A percentile compares a stretch with the other conserved stretches of the same genome.
Evolutionary conservation across 139 green algal genomes (phyloP).

Genomic region (Picochlorum sp.): DNA sequence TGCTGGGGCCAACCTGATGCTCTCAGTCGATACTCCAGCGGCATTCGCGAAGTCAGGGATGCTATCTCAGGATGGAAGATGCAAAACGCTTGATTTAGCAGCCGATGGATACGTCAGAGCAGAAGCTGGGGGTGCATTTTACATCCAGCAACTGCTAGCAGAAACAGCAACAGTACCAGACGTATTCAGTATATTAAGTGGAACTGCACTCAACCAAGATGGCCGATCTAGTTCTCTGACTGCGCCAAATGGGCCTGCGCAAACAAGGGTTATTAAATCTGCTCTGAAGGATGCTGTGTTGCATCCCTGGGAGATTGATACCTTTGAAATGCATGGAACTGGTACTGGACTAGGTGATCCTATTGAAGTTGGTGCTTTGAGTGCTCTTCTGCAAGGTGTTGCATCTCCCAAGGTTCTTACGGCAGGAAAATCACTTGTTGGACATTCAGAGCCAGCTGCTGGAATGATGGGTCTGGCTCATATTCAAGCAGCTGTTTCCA

Average conservation of each 20-base stretch:
- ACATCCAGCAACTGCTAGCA: slow-evolving; percentile 11
- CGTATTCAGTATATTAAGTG: slow-evolving; percentile 12
- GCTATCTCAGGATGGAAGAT: slow-evolving; percentile 39
- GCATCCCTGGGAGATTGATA: slow-evolving; percentile 5
- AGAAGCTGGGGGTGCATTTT: slow-evolving; percentile 34
- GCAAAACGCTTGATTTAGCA: slow-evolving; percentile 36
- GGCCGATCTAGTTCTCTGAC: slow-evolving; percentile 48
- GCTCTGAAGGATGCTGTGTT: slow-evolving; percentile 21
- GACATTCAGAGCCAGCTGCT: slow-evolving; percentile 44
- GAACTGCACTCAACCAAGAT: slow-evolving; percentile 51
- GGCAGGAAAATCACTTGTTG: slow-evolving; percentile 40
- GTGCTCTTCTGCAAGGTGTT: slow-evolving; percentile 16
- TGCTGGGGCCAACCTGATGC: slow-evolving; percentile 35
- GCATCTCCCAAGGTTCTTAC: slow-evolving; percentile 13
- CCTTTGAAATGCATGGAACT: slow-evolving; percentile 54
- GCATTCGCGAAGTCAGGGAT: slow-evolving; percentile 44
- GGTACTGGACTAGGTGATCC: slow-evolving; percentile 73
- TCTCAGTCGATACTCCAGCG: slow-evolving; percentile 29
- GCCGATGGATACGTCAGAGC: slow-evolving; percentile 47
- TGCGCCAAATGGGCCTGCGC: slow-evolving; percentile 48
- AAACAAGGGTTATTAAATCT: slow-evolving; percentile 30
- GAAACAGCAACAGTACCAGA: not conserved
- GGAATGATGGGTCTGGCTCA: slow-evolving; percentile 30
- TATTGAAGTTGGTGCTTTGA: slow-evolving; percentile 70
- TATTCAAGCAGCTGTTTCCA: slow-evolving; percentile 6